Evolutionary conservation across 202 grass and related monocot species (phyloP).

Genomic region (Carex arenaria): DNA sequence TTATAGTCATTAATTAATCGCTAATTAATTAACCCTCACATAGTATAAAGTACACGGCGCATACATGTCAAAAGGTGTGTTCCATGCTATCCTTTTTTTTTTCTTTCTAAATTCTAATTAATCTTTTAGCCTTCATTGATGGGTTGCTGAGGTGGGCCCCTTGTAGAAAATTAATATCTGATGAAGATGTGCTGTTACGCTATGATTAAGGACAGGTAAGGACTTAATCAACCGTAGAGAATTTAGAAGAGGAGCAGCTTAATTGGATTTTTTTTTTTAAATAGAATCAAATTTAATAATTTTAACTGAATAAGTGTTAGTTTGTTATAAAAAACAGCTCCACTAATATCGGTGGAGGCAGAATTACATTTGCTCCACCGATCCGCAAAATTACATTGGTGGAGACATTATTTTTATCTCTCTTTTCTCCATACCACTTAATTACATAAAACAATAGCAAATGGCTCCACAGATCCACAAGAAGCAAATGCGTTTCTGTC

Average conservation of each 20-base stretch:
- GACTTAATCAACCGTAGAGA: conserved; percentile 3
- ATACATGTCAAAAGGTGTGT: conserved; percentile 24
- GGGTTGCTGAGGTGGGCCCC: not conserved
- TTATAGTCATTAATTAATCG: conserved; percentile 20
- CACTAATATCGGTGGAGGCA: too few species aligned
- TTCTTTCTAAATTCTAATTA: not conserved
- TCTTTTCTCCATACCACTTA: too few species aligned
- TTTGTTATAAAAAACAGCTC: too few species aligned
- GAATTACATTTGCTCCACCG: too few species aligned
- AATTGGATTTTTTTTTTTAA: too few species aligned
- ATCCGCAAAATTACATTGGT: too few species aligned
- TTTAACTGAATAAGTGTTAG: too few species aligned
- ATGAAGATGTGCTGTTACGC: conserved; percentile 22
- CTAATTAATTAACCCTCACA: not conserved
- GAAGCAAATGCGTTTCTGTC: too few species aligned
- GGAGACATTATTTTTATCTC: too few species aligned
- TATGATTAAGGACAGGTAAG: conserved; percentile 22
- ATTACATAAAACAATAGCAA: too few species aligned
- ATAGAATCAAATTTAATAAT: too few species aligned
- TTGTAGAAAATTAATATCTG: conserved; percentile 8
- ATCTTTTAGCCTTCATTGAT: not conserved
- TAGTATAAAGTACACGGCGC: conserved; percentile 18
- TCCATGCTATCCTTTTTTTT: not conserved
- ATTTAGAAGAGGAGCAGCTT: not conserved
- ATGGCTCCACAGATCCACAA: too few species aligned